These are phyloP conservation scores for Blastocystis sp. DNA, from an alignment of 352 stramenopile species.

Conservation along the genomic window DNA sequence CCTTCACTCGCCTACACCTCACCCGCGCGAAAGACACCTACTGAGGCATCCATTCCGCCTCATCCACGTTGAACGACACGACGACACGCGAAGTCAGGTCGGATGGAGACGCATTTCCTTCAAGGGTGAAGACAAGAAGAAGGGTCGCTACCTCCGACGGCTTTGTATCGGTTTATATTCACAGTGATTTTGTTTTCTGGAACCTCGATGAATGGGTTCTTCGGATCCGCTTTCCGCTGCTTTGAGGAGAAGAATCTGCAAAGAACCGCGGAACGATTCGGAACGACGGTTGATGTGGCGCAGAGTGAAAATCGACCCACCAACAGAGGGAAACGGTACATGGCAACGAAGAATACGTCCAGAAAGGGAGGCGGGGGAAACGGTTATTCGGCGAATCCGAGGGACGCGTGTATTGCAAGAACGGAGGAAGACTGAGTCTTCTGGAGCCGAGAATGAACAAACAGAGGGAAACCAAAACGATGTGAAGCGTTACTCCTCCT, in stretches of 20 bases:
- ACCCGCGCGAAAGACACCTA: neutral
- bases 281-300: neutral
- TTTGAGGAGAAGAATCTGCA: conserved; percentile 14
- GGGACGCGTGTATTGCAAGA: neutral
- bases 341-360: neutral
- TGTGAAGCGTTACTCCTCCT: conserved; percentile 35
- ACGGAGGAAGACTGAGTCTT: neutral
- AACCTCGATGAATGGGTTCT: conserved; percentile 18
- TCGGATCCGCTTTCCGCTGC: neutral
- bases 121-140: neutral
- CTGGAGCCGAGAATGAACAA: neutral
- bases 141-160: conserved; percentile 17
- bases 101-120: conserved; percentile 1
- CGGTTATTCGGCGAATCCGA: neutral
- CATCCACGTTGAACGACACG: conserved; percentile 62
- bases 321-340: conserved; percentile 17
- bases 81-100: conserved; percentile 17
- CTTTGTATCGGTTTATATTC: conserved; percentile 53
- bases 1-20: conserved; percentile 18
- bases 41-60: conserved; percentile 53
- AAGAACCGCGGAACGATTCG: neutral
- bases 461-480: neutral
- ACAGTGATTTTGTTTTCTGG: conserved; percentile 63
- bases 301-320: neutral
- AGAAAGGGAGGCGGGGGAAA: neutral